Evolutionary conservation across 192 early-diverging fungal genomes (phyloP).

Genomic region (Gryganskiella cystojenkinii): DNA sequence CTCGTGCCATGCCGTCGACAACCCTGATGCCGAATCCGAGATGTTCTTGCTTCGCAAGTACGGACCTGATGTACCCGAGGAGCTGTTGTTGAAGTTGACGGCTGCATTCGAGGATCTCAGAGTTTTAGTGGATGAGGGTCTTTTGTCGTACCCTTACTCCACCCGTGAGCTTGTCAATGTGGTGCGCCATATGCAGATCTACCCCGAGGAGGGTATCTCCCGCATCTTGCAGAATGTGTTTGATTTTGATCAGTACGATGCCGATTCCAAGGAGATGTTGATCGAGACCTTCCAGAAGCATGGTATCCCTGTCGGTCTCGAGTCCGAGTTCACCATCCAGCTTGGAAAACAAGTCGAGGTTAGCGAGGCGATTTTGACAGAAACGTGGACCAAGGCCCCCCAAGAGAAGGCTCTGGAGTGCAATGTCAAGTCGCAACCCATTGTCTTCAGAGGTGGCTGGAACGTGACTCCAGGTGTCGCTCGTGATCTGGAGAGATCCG

Average conservation of each 20-base stretch:
- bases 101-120: constrained; percentile 79
- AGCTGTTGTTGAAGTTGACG: constrained; percentile 71
- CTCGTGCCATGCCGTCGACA: constrained; percentile 78
- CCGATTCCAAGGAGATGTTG: constrained; percentile 72
- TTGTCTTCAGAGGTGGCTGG: constrained; percentile 62
- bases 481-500: constrained; percentile 66
- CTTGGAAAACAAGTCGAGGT: constrained; percentile 63
- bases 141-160: constrained; percentile 86
- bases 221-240: constrained; percentile 82
- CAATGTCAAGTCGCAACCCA: constrained; percentile 24
- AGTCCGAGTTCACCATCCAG: constrained; percentile 73
- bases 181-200: constrained; percentile 80
- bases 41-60: constrained; percentile 76
- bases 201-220: constrained; percentile 75
- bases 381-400: constrained; percentile 62
- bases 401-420: constrained; percentile 10
- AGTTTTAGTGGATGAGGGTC: constrained; percentile 75
- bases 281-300: constrained; percentile 80
- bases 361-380: constrained; percentile 61
- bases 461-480: constrained; percentile 57
- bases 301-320: constrained; percentile 75
- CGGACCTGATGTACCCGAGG: constrained; percentile 76
- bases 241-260: constrained; percentile 84
- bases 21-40: constrained; percentile 81
- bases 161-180: constrained; percentile 84